phyloP scores from a whole-genome alignment of 2,329 filamentous ascomycete species.

The Pseudogymnoascus sp. region DNA sequence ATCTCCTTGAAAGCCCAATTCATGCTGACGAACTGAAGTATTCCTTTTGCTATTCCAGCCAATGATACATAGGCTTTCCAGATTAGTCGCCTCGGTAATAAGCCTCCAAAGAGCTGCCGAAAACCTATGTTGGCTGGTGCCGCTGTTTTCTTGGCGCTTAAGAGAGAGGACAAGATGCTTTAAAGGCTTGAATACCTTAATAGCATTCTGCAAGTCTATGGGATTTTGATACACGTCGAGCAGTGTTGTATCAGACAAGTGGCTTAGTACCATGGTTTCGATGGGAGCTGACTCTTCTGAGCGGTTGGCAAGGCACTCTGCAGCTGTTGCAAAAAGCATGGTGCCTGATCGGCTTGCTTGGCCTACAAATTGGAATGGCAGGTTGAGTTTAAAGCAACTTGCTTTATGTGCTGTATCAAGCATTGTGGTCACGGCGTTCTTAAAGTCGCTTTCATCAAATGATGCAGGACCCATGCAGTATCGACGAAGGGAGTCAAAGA shows the following conservation, averaged over 20 bases:
- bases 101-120: conserved; percentile 43
- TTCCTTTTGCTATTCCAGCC: conserved; percentile 30
- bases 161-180: conserved; percentile 41
- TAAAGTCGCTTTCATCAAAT: conserved; percentile 45
- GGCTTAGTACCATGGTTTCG: conserved; percentile 43
- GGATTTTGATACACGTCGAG: conserved; percentile 45
- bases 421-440: conserved; percentile 34
- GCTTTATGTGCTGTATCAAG: conserved; percentile 40
- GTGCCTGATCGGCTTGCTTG: conserved; percentile 40
- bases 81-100: conserved; percentile 37
- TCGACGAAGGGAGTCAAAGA: conserved; percentile 37
- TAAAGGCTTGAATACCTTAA: conserved; percentile 35
- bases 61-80: conserved; percentile 42
- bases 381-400: conserved; percentile 39
- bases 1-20: conserved; percentile 13
- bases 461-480: conserved; percentile 43
- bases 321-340: conserved; percentile 45
- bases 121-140: conserved; percentile 33
- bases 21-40: conserved; percentile 17
- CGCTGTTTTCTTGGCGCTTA: conserved; percentile 37
- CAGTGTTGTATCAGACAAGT: conserved; percentile 42
- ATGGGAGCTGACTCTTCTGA: conserved; percentile 38
- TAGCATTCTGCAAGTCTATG: conserved; percentile 43
- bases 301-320: conserved; percentile 41
- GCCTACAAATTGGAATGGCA: conserved; percentile 45